Base-by-base conservation (phyloP, 345 rosid genomes). In the Punica granatum region DNA sequence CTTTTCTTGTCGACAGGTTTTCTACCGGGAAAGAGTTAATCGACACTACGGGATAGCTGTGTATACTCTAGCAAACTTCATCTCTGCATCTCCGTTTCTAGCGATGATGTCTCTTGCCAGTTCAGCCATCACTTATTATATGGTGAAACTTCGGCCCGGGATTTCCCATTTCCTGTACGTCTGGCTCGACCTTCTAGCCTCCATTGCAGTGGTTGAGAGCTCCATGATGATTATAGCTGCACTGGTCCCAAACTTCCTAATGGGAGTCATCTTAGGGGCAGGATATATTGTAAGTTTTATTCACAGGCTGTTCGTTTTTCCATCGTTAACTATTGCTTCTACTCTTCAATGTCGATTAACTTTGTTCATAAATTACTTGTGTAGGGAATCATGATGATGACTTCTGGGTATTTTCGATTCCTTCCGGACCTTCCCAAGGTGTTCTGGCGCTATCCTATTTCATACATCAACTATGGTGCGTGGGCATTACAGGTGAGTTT, bases 181-280 rank as follows among this genome's bases (percentile, higher is more conserved):
- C 68, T 95, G 87, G 34, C 80, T 93, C 58, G 85, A 92, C 77
- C 92, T 89, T 58, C 86, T 87, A 37, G 89, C 90, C 34, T 81
- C 94, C 73, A 90, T 90, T 67, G 84, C 96, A 0, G 92, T 90
- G 13, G 96, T 93, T 7, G 98, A 93, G 84, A 90, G 98, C 83
- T 70, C 82, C 86, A 90, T 93, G 98, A 89, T 93, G 96, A 88
- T 95, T 23, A 86, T 93, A 30, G 94, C 97, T 63, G 86, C 96
- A 36, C 66, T 90, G 42, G 89, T 87, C 69, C 98, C 98, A 30
- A 93, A 90, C 81, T 93, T 88, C 77, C 84, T 90, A 66, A 90
- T 93, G 94, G 97, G 98, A 7, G 86, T 89, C 78, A 89, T 89
- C 73, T 83, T 82, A 18, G 97, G 98, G 74, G 97, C 98, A 69